phyloP scores from a whole-genome alignment of 176 grass and related monocot species.

The Oryza meridionalis region DNA sequence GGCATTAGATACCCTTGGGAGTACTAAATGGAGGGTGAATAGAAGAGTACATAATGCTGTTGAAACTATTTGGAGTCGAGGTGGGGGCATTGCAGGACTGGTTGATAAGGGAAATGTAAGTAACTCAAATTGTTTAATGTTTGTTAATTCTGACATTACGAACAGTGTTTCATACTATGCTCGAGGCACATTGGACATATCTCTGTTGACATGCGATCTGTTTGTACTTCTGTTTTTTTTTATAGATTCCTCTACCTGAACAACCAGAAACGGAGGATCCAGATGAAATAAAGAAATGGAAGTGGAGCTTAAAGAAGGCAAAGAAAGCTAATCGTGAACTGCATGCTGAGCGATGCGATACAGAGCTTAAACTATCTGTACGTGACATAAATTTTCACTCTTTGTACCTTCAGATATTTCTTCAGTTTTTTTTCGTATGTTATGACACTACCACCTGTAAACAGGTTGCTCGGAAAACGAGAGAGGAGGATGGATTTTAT shows the following conservation, averaged over 20 bases:
- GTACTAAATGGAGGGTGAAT: constrained; percentile 98
- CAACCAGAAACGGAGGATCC: constrained; percentile 63
- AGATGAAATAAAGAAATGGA: constrained; percentile 82
- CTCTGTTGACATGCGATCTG: background rate
- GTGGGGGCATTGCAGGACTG: constrained; percentile 85
- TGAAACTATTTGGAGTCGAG: constrained; percentile 82
- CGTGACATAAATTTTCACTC: constrained; percentile 35
- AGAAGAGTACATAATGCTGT: constrained; percentile 79
- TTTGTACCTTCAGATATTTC: constrained; percentile 29
- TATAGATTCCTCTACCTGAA: constrained; percentile 73
- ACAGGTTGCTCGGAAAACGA: constrained; percentile 98
- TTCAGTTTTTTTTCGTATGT: constrained; percentile 17
- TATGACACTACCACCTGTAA: constrained; percentile 31
- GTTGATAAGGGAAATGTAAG: constrained; percentile 85
- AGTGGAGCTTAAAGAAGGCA: constrained; percentile 70
- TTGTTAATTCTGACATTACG: constrained; percentile 16
- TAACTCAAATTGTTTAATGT: constrained; percentile 27
- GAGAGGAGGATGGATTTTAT: constrained; percentile 87
- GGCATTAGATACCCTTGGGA: constrained; percentile 93
- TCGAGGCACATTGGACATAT: background rate
- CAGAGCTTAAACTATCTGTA: constrained; percentile 97
- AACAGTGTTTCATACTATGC: constrained; percentile 25
- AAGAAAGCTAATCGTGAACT: constrained; percentile 85
- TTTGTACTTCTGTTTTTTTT: constrained; percentile 32
- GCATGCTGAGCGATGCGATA: constrained; percentile 89